Base-by-base conservation (phyloP, 345 rosid genomes). In the Populus tremula region DNA sequence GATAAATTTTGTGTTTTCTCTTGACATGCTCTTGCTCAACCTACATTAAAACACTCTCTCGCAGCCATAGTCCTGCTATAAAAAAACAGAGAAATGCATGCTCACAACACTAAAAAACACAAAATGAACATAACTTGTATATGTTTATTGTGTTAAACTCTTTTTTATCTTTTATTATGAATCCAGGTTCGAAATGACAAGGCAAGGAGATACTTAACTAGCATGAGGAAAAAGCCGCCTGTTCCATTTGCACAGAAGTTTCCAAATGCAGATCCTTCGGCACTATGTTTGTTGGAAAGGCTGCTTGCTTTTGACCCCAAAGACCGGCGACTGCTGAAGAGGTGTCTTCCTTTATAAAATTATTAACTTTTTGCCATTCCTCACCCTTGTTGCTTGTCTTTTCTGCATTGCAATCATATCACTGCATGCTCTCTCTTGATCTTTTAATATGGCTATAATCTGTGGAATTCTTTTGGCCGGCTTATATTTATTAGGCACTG, bases 231-330 rank as follows among this genome's bases (percentile, higher is more conserved):
- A 80, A 94, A 94, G 74, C 92, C 89, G 62, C 94, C 94, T 0
- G 83, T 91, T 62, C 87, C 93, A 69, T 87, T 93, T 74, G 76
- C 86, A 69, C 92, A 90, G 78, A 94, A 93, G 78, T 93, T 93
- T 80, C 92, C 94, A 70, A 91, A 90, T 77, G 96, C 87, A 4
- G 97, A 94, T 79, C 98, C 98, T 81, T 79, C 90, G 79, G 91
- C 98, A 36, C 82, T 94, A 73, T 82, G 86, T 45, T 76, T 94
- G 67, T 79, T 94, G 87, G 91, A 89, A 84, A 89, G 83, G 82
- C 87, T 94, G 82, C 98, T 94, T 67, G 97, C 97, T 47, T 95
- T 95, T 75, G 98, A 95, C 84, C 96, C 98, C 17, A 95, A 95
- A 82, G 94, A 91, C 77, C 87, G 98, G 11, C 94, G 73, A 92